Evolutionary conservation across 148 eudicot genomes (phyloP), one percentile per base, ranked within the genome.

Genomic region (Amaranthus cruentus): DNA sequence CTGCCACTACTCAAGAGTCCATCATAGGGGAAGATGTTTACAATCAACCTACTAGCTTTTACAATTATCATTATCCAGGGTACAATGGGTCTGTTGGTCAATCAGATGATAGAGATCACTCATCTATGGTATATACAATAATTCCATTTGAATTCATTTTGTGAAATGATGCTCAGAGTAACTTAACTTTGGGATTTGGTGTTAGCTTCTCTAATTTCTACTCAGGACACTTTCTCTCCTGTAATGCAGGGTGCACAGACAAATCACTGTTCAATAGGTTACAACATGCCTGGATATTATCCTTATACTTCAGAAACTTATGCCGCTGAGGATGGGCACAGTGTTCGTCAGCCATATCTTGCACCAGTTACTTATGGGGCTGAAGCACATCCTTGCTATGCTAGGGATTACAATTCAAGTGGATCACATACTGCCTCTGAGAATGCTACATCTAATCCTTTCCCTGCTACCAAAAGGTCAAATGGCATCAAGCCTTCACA

Each of bases 21-120:
- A 82, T 67, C 72, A 76, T 73, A 55, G 89, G 77, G 63, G 87
- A 78, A 78, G 86, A 81, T 79, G 79, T 72, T 85, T 80, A 79
- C 66, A 67, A 82, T 78, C 84, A 82, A 79, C 78, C 84, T 62
- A 76, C 86, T 75, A 88, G 79, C 88, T 85, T 78, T 83, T 87
- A 81, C 82, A 79, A 85, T 74, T 85, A 90, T 83, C 75, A 84
- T 78, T 81, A 82, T 76, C 88, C 89, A 84, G 92, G 75, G 70
- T 77, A 77, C 70, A 70, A 55, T 70, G 64, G 70, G 7, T 47
- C 79, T 9, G 62, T 10, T 70, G 67, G 55, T 72, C 79, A 62
- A 63, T 77, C 79, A 0, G 43, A 11, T 55, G 75, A 70, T 38
- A 62, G 70, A 70, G 55, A 77, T 70, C 63, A 55, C 54, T 64